Evolutionary conservation across 2,329 filamentous ascomycete genomes (phyloP).

Genomic region (Calonectria crousiana): DNA sequence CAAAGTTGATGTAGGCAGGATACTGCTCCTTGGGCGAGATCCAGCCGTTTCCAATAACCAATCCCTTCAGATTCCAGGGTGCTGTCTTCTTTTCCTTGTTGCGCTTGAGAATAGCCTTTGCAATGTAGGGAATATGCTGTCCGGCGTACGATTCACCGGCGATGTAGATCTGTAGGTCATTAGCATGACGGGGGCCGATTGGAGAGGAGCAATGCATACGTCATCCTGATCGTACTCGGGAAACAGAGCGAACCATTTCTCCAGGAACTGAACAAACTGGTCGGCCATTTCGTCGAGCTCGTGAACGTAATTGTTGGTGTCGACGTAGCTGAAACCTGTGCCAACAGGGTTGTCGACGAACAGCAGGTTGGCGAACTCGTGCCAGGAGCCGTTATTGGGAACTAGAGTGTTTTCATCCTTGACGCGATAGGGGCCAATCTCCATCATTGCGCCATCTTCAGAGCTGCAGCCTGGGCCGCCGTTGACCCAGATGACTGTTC

Average conservation of each 20-base stretch:
- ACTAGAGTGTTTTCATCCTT: conserved; percentile 78
- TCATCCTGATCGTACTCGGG: conserved; percentile 93
- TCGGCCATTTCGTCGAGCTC: conserved; percentile 90
- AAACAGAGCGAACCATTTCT: conserved; percentile 92
- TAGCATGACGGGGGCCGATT: conserved; percentile 28
- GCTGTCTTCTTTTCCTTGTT: conserved; percentile 72
- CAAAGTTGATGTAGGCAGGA: conserved; percentile 84
- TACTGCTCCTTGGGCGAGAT: conserved; percentile 93
- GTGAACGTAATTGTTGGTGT: conserved; percentile 86
- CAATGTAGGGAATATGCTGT: conserved; percentile 97
- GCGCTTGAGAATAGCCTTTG: conserved; percentile 87
- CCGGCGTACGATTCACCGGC: conserved; percentile 97
- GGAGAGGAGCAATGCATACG: conserved; percentile 68
- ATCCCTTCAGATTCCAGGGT: conserved; percentile 82
- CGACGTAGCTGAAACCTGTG: conserved; percentile 95
- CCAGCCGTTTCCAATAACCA: conserved; percentile 98
- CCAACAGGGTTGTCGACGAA: conserved; percentile 98
- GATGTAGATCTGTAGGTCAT: conserved; percentile 79
- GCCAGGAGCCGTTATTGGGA: conserved; percentile 96
- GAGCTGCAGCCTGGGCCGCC: conserved; percentile 97
- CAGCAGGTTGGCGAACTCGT: conserved; percentile 96
- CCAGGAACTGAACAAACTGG: conserved; percentile 89
- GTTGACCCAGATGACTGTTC: conserved; percentile 97
- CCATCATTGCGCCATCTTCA: conserved; percentile 96
- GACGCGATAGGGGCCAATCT: conserved; percentile 92